Conservation (phyloP, 768 basidiomycete genomes). For the Tricholoma saponaceum region DNA sequence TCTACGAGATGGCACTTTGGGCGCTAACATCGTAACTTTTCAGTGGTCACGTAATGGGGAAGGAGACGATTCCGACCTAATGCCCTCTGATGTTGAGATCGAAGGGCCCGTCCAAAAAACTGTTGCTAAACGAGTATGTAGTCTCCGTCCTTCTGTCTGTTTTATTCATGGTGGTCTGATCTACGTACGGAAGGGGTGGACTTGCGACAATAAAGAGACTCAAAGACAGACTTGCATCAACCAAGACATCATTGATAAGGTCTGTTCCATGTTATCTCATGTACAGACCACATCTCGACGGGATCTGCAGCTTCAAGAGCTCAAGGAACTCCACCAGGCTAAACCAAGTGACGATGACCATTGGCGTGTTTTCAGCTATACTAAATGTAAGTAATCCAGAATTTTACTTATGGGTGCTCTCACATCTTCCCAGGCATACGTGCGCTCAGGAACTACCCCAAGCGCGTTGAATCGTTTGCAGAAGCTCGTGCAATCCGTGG, state of each 20-base stretch:
- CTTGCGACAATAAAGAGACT: slow-evolving; percentile 52
- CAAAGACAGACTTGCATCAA: slow-evolving; percentile 44
- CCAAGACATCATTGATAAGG: slow-evolving; percentile 75
- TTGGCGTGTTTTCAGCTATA: slow-evolving; percentile 65
- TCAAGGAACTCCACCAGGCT: slow-evolving; percentile 59
- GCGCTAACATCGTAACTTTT: not conserved
- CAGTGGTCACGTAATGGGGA: slow-evolving; percentile 35
- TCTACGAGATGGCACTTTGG: not conserved
- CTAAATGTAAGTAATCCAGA: slow-evolving; percentile 50
- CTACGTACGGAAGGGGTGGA: slow-evolving; percentile 46
- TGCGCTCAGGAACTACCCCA: slow-evolving; percentile 50
- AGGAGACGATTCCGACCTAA: slow-evolving; percentile 28
- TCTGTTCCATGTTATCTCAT: slow-evolving; percentile 14
- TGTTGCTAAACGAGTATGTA: slow-evolving; percentile 26
- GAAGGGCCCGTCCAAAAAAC: slow-evolving; percentile 16
- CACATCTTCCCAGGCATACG: slow-evolving; percentile 46
- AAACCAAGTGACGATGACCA: slow-evolving; percentile 57
- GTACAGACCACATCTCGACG: not conserved
- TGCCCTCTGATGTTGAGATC: slow-evolving; percentile 16
- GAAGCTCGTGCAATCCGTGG: slow-evolving; percentile 60
- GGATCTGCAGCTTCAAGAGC: slow-evolving; percentile 56
- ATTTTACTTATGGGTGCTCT: not conserved
- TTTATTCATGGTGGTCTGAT: not conserved
- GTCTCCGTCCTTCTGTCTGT: not conserved
- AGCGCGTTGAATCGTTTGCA: slow-evolving; percentile 50